Evolutionary conservation across 768 basidiomycete genomes (phyloP), one percentile per base, ranked within the genome.

Genomic region (Calocera cornea): DNA sequence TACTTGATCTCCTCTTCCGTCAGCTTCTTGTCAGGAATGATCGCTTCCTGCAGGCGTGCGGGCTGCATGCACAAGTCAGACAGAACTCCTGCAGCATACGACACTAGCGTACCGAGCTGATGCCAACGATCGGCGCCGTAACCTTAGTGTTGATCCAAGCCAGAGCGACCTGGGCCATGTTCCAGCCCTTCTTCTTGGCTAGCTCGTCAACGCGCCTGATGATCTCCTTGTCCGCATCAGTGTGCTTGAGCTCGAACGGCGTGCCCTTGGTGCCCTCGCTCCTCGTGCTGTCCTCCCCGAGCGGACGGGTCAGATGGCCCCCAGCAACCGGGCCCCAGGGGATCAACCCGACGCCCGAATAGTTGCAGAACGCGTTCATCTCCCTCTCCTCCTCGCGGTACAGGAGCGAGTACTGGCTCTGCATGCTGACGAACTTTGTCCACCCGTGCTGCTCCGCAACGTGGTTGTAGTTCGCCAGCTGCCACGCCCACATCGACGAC

Each of bases 401-500:
- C 5, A 73, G 11, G 17, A 70, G 49, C 31, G 67, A 69, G 41
- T 73, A 69, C 29, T 70, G 67, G 67, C 70, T 69, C 64, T 71
- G 72, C 72, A 72, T 73, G 14, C 69, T 69, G 36, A 73, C 70
- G 66, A 73, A 72, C 31, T 65, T 50, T 7, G 70, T 70, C 47
- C 70, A 65, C 16, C 65, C 41, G 65, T 72, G 44, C 16, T 40
- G 41, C n/a, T 50, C 66, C 14, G 66, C 66, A 1, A 81, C 76
- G 34, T 79, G 77, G 67, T 83, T 72, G 40, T 31, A 47, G 29
- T 1, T 22, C 16, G 70, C 22, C 38, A 82, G 79, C 44, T 81
- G 78, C 81, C 81, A 82, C 1, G 83, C 84, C 70, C 75, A 79
- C 72, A 83, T 84, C 7, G 82, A 83, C 22, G 79, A 80, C 82